Evolutionary conservation across 306 rosid genomes (phyloP).

Genomic region (Citrullus amarus): DNA sequence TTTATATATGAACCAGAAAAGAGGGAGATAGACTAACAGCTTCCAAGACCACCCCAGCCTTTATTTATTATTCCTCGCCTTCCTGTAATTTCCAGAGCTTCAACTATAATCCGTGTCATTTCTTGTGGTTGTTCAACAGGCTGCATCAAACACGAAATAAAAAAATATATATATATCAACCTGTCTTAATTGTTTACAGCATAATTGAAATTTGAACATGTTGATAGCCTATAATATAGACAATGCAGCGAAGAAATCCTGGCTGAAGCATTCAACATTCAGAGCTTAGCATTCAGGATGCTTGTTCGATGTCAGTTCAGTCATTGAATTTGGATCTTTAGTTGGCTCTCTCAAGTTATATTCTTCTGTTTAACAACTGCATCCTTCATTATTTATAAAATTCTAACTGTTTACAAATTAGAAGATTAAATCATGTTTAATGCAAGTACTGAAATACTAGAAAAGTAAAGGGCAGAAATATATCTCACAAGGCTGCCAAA

Average conservation of each 20-base stretch:
- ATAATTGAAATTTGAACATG: neutral
- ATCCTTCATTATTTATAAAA: neutral
- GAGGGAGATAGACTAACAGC: constrained; percentile 38
- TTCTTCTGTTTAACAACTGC: neutral
- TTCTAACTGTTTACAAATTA: neutral
- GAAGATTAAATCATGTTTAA: neutral
- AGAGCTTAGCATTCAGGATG: neutral
- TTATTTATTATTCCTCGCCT: constrained; percentile 86
- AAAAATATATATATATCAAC: neutral
- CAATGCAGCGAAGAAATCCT: neutral
- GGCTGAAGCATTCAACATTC: neutral
- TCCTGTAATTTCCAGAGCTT: constrained; percentile 65
- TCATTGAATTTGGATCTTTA: neutral
- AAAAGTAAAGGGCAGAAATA: neutral
- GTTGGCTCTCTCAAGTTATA: neutral
- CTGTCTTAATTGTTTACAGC: neutral
- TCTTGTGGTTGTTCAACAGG: constrained; percentile 66
- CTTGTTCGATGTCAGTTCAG: neutral
- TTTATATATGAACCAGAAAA: neutral
- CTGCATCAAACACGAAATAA: constrained; percentile 25
- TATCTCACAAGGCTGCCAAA: constrained; percentile 96
- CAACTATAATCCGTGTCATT: constrained; percentile 62
- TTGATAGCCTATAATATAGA: neutral
- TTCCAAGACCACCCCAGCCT: constrained; percentile 97
- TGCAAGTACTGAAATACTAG: neutral